phyloP scores from a whole-genome alignment of 2,329 filamentous ascomycete genomes.

The Alternaria incomplexa region DNA sequence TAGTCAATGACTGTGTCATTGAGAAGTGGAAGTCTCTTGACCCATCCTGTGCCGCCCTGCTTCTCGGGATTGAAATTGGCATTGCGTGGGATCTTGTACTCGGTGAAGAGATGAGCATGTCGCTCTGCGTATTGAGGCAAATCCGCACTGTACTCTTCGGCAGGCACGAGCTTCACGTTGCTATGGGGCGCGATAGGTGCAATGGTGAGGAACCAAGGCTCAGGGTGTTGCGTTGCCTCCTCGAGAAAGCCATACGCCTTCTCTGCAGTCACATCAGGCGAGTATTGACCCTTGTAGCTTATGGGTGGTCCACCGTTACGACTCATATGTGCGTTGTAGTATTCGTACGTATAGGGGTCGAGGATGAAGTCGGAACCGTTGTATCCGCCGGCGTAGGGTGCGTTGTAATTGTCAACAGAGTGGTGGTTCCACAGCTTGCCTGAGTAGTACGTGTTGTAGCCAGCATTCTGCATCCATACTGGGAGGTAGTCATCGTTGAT shows the following conservation, averaged over 20 bases:
- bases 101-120: not conserved
- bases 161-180: not conserved
- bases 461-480: conserved; percentile 69
- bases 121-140: not conserved
- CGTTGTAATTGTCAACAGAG: conserved; percentile 64
- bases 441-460: conserved; percentile 73
- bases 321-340: conserved; percentile 69
- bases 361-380: conserved; percentile 65
- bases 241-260: conserved; percentile 67
- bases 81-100: not conserved
- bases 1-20: not conserved
- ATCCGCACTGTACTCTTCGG: not conserved
- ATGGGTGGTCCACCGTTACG: conserved; percentile 63
- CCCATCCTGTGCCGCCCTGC: not conserved
- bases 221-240: conserved; percentile 52
- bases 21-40: not conserved
- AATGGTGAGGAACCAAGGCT: conserved; percentile 61
- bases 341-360: conserved; percentile 66
- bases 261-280: conserved; percentile 63
- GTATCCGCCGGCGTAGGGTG: conserved; percentile 63
- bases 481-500: conserved; percentile 71
- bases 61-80: not conserved
- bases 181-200: conserved; percentile 71
- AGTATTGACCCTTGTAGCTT: conserved; percentile 62
- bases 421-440: conserved; percentile 73